Evolutionary conservation across 176 grass and related monocot genomes (phyloP).

Genomic region (Raddia distichophylla): DNA sequence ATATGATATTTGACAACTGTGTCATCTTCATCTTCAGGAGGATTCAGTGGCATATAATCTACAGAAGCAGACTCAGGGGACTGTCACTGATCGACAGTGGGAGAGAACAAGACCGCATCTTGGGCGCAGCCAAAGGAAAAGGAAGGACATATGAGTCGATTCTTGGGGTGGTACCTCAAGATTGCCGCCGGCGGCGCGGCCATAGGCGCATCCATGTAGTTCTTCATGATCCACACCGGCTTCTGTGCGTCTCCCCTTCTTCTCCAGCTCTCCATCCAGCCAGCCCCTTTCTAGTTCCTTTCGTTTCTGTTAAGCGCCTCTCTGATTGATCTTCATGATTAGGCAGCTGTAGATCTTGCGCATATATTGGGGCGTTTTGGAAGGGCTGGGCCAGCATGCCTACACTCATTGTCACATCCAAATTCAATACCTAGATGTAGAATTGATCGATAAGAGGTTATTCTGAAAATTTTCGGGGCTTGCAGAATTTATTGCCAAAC

Average conservation of each 20-base stretch:
- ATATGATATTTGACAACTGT: constrained; percentile 85
- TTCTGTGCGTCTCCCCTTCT: constrained; percentile 64
- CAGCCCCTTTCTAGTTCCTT: no score
- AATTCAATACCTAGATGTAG: not conserved
- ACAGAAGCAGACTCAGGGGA: constrained; percentile 4
- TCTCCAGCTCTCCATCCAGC: no score
- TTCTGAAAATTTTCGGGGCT: not conserved
- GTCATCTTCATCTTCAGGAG: constrained; percentile 83
- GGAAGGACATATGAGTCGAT: constrained; percentile 55
- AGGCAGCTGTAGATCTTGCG: not conserved
- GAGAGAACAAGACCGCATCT: no score
- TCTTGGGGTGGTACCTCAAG: constrained; percentile 83
- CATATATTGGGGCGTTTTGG: not conserved
- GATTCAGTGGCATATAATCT: constrained; percentile 81
- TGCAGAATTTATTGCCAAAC: not conserved
- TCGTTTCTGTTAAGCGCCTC: no score
- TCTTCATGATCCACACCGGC: constrained; percentile 98
- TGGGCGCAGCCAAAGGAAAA: not conserved
- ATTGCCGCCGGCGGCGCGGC: constrained; percentile 65
- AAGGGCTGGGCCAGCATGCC: not conserved
- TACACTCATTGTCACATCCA: no score
- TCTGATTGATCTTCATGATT: not conserved
- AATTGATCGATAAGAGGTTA: not conserved
- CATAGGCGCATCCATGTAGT: constrained; percentile 78
- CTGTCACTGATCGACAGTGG: no score